Evolutionary conservation across 2,329 filamentous ascomycete genomes (phyloP).

Genomic region (Aspergillus pseudotamarii): DNA sequence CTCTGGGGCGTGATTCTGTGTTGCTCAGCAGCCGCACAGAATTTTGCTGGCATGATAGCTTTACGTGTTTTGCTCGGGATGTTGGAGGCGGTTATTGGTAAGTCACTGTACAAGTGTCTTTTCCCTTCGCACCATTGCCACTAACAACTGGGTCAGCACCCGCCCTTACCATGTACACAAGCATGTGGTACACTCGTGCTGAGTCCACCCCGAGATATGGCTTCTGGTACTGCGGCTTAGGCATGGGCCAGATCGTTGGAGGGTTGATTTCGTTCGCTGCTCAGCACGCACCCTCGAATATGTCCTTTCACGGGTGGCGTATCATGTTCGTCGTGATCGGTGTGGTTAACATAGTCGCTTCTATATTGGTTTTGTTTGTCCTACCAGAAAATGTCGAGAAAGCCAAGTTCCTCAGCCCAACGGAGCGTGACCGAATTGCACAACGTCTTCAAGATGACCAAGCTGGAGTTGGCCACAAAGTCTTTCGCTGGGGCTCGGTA

Average conservation of each 20-base stretch:
- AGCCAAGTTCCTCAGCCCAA: conserved; percentile 26
- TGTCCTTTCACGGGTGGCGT: conserved; percentile 29
- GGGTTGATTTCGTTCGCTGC: conserved; percentile 32
- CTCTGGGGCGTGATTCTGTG: conserved; percentile 56
- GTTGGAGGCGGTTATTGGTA: conserved; percentile 48
- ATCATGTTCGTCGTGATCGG: conserved; percentile 35
- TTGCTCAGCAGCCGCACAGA: conserved; percentile 52
- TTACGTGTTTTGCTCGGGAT: conserved; percentile 60
- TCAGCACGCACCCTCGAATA: conserved; percentile 26
- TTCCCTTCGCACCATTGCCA: background rate
- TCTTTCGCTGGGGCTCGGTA: conserved; percentile 27
- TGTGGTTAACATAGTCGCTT: conserved; percentile 25
- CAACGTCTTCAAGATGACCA: conserved; percentile 23
- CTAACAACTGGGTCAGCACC: conserved; percentile 18
- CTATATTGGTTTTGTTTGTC: conserved; percentile 23
- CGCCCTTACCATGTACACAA: conserved; percentile 30
- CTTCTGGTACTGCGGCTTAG: conserved; percentile 34
- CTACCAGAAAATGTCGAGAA: conserved; percentile 24
- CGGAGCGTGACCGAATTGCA: conserved; percentile 21
- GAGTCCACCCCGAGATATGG: conserved; percentile 32
- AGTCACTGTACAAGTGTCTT: background rate
- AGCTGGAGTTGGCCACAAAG: conserved; percentile 23
- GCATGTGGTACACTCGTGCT: conserved; percentile 31
- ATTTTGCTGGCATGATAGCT: conserved; percentile 55
- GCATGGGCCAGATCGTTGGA: conserved; percentile 32